Conservation (phyloP, 2,329 filamentous ascomycete species). For the Diaporthe ilicicola region DNA sequence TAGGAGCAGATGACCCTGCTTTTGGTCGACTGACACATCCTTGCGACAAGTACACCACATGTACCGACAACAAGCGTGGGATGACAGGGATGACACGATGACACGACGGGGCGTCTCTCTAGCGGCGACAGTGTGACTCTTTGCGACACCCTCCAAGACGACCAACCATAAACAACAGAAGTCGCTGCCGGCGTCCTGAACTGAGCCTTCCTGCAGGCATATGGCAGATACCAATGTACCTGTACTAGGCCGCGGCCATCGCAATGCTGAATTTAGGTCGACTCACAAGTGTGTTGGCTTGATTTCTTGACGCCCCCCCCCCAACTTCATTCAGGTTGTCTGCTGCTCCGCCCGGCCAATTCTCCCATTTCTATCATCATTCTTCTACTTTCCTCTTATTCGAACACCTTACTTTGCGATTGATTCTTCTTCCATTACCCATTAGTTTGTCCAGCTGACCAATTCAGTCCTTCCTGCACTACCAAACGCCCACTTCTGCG, state of each 20-base stretch:
- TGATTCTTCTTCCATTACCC: neutral
- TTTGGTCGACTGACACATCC: constrained; percentile 24
- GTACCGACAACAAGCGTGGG: constrained; percentile 7
- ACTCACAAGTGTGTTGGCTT: constrained; percentile 13
- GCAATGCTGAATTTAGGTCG: constrained; percentile 26
- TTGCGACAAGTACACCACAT: constrained; percentile 23
- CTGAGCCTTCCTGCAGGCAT: constrained; percentile 29
- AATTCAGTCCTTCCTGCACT: constrained; percentile 30
- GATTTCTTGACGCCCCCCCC: constrained; percentile 19
- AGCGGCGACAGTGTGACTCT: constrained; percentile 29
- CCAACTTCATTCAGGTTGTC: neutral
- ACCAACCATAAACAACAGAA: constrained; percentile 23
- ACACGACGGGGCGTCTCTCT: constrained; percentile 24
- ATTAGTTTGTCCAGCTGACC: constrained; percentile 29
- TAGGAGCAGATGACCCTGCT: constrained; percentile 26
- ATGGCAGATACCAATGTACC: constrained; percentile 24
- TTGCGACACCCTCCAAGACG: constrained; percentile 28
- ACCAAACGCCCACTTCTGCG: neutral
- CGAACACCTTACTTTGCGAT: neutral
- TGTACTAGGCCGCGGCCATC: constrained; percentile 27
- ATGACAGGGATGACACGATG: constrained; percentile 24
- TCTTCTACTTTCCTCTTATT: constrained; percentile 23
- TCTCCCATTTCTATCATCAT: constrained; percentile 19
- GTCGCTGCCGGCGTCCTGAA: constrained; percentile 1
- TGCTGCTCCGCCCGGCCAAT: constrained; percentile 13